Percentiles rank a stretch among this genome's conserved stretches.
These are phyloP conservation scores for Phytophthora pisi DNA, from an alignment of 352 stramenopile species.

Conservation along the genomic window DNA sequence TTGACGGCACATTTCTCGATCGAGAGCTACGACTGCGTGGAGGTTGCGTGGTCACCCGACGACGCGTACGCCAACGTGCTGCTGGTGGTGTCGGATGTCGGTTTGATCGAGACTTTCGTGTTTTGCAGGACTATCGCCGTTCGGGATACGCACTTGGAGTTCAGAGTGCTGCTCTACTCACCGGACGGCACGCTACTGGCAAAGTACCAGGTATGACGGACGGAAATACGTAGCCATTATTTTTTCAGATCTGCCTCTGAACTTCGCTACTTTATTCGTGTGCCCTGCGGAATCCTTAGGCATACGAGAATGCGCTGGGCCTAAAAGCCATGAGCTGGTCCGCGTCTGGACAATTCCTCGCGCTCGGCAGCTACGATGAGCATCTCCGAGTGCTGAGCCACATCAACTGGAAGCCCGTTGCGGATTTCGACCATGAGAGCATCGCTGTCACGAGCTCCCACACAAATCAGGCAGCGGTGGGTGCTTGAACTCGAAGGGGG, in stretches of 20 bases:
- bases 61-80: slow-evolving; percentile 52
- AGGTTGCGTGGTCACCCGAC: slow-evolving; percentile 73
- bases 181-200: slow-evolving; percentile 61
- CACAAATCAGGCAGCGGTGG: slow-evolving; percentile 55
- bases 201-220: slow-evolving; percentile 71
- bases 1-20: slow-evolving; percentile 70
- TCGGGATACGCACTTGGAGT: slow-evolving; percentile 77
- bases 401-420: slow-evolving; percentile 78
- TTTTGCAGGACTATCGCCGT: slow-evolving; percentile 58
- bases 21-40: slow-evolving; percentile 82
- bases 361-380: slow-evolving; percentile 80
- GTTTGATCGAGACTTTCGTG: not conserved
- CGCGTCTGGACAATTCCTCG: slow-evolving; percentile 76
- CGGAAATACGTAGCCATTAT: not conserved
- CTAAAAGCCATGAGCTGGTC: slow-evolving; percentile 82
- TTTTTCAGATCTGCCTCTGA: not conserved
- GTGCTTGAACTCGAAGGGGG: not conserved
- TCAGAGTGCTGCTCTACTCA: slow-evolving; percentile 74
- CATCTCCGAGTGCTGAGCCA: slow-evolving; percentile 77
- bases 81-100: not conserved
- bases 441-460: slow-evolving; percentile 51
- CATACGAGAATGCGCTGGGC: slow-evolving; percentile 81
- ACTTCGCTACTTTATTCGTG: not conserved
- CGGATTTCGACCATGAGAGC: slow-evolving; percentile 73
- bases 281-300: slow-evolving; percentile 33